Base-by-base conservation (phyloP, 108 stramenopile genomes). In the Nitzschia sp. region DNA sequence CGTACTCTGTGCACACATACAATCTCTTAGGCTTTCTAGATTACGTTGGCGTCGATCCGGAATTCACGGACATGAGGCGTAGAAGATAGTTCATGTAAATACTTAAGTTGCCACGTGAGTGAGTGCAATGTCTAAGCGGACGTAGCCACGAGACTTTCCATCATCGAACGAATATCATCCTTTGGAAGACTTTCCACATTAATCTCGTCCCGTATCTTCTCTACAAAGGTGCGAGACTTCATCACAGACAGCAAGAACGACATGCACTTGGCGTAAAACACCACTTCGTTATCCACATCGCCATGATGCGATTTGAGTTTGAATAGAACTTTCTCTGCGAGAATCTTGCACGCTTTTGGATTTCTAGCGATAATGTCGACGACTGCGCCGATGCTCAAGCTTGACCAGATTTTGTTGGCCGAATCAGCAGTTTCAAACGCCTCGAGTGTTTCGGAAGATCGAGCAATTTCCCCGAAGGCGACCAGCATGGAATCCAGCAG, bases 1-100 rank as follows among this genome's bases (percentile, higher is more conserved):
- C 87, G 23, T 59, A 76, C 31, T 66, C 85, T 24, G 76, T 94
- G 17, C 83, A 87, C 57, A 81, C 76, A 3, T 75, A 85, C 46
- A 57, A 86, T 54, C 76, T 90, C 57, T 62, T 82, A 59, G 78
- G 79, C 2, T 90, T 89, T 32, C 70, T 90, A 18, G 85, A 93
- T 51, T 73, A 80, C 55, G 77, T 82, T 27, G 83, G 79, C 1
- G 51, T 77, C 1, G 82, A 82, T 61, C 58, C 55, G 9, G 67
- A 55, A 36, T 26, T 15, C 15, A 42, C 15, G 8, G n/a, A n/a
- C n/a, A n/a, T n/a, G n/a, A n/a, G n/a, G n/a, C n/a, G n/a, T n/a
- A n/a, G n/a, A n/a, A n/a, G n/a, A n/a, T n/a, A n/a, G n/a, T n/a
- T n/a, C n/a, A n/a, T n/a, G n/a, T n/a, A n/a, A n/a, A n/a, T n/a